Base-by-base conservation (phyloP, 306 rosid genomes). In the Betula pendula region DNA sequence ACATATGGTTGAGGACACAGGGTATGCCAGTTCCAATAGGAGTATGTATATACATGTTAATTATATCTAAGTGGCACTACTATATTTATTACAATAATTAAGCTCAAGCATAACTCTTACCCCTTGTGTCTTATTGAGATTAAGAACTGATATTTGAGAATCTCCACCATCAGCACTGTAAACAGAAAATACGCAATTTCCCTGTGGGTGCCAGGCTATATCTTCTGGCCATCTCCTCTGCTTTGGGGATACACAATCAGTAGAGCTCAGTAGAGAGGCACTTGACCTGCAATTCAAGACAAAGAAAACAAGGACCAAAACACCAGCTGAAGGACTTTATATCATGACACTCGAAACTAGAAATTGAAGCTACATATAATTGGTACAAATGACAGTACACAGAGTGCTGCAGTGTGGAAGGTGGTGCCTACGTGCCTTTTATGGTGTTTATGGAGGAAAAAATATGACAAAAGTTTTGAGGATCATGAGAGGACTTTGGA, bases 201-300 rank as follows among this genome's bases (percentile, higher is more conserved):
- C 98, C 44, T 90, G 89, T 6, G 97, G 98, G 67, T 94, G 98
- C 98, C 98, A 94, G 48, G 86, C 86, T 69, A 94, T 75, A 83
- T 90, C 97, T 84, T 94, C 98, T 3, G 98, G 95, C 98, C 97
- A 94, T 85, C 96, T 92, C 84, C 97, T 86, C 52, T 87, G 91
- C 55, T 90, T 87, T 51, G 82, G 81, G 74, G 98, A 90, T 71
- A 55, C 59, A 68, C 97, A 92, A 71, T 94, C 93, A 16, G 90
- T 70, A 48, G 84, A 50, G 83, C 91, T 88, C 84, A 90, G 93
- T 49, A 83, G 80, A 73, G 98, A 90, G 82, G 93, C 97, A 81
- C 90, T 83, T 48, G 93, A 86, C 80, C 98, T 94, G 85, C 83
- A 81, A 81, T 69, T 45, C 73, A 63, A 58, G 77, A 48, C 67